Evolutionary conservation across 225 moss, liverwort and hornwort genomes (phyloP).

Genomic region (Bryum argenteum): DNA sequence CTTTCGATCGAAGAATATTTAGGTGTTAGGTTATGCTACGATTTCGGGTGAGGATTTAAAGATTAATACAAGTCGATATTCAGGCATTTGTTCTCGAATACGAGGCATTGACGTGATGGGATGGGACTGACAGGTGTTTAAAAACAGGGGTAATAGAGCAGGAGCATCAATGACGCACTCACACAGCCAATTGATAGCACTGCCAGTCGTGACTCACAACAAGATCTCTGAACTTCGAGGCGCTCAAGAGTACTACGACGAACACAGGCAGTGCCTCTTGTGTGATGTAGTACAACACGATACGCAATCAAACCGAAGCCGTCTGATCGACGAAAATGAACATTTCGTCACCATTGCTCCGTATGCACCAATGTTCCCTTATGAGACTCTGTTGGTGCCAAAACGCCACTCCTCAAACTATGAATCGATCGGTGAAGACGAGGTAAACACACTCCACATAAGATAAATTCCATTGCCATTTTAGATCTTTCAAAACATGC

Average conservation of each 20-base stretch:
- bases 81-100: constrained; percentile 10
- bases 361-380: constrained; percentile 79
- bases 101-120: constrained; percentile 1
- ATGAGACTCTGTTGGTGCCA: constrained; percentile 82
- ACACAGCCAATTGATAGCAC: constrained; percentile 81
- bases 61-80: neutral
- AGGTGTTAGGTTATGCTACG: neutral
- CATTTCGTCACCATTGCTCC: constrained; percentile 60
- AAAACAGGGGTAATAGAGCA: constrained; percentile 84
- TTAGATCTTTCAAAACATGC: neutral
- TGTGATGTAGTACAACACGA: constrained; percentile 58
- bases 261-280: constrained; percentile 51
- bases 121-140: constrained; percentile 65
- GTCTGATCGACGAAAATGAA: constrained; percentile 66
- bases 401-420: constrained; percentile 73
- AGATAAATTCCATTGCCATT: neutral
- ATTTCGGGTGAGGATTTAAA: neutral
- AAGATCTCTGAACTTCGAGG: constrained; percentile 58
- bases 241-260: constrained; percentile 46
- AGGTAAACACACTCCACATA: constrained; percentile 41
- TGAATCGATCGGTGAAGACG: constrained; percentile 49
- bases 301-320: constrained; percentile 27
- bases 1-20: constrained; percentile 12
- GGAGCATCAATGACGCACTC: constrained; percentile 91
- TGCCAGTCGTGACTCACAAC: constrained; percentile 67